phyloP scores from a whole-genome alignment of 2,329 filamentous ascomycete genomes.

The Epichloe gansuensis region DNA sequence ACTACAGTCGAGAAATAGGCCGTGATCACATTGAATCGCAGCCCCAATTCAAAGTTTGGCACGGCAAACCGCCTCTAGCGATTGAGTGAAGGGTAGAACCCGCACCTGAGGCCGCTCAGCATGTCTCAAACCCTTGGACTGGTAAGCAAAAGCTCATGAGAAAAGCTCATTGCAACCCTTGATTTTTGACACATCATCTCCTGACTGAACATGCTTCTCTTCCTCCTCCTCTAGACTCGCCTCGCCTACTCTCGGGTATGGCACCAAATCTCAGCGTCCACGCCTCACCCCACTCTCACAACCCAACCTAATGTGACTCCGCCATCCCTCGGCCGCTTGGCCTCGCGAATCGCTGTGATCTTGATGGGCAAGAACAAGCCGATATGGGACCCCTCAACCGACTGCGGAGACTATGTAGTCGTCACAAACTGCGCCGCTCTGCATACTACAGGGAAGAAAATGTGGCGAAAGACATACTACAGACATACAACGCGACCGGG shows the following conservation, averaged over 20 bases:
- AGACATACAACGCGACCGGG: constrained; percentile 86
- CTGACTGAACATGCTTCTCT: neutral
- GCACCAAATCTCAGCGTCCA: constrained; percentile 71
- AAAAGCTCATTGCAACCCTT: neutral
- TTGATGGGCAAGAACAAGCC: constrained; percentile 99
- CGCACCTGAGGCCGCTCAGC: constrained; percentile 16
- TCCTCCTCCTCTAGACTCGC: constrained; percentile 52
- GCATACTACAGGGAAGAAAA: constrained; percentile 83
- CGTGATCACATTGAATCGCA: neutral
- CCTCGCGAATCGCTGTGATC: constrained; percentile 71
- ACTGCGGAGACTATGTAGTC: constrained; percentile 98
- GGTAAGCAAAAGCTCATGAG: constrained; percentile 33
- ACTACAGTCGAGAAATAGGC: neutral
- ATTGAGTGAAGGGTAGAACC: constrained; percentile 8
- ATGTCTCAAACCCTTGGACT: constrained; percentile 75
- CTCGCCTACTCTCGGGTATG: constrained; percentile 93
- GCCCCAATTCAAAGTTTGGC: neutral
- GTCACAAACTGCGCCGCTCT: constrained; percentile 81
- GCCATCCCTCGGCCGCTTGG: constrained; percentile 80
- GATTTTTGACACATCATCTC: neutral
- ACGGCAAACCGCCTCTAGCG: neutral
- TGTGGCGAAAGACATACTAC: constrained; percentile 91
- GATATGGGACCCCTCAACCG: constrained; percentile 90
- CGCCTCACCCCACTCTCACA: constrained; percentile 49
- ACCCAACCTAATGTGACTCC: constrained; percentile 46